These are phyloP conservation scores for Cichorium intybus DNA, from an alignment of 140 eudicot species.

Conservation along the genomic window DNA sequence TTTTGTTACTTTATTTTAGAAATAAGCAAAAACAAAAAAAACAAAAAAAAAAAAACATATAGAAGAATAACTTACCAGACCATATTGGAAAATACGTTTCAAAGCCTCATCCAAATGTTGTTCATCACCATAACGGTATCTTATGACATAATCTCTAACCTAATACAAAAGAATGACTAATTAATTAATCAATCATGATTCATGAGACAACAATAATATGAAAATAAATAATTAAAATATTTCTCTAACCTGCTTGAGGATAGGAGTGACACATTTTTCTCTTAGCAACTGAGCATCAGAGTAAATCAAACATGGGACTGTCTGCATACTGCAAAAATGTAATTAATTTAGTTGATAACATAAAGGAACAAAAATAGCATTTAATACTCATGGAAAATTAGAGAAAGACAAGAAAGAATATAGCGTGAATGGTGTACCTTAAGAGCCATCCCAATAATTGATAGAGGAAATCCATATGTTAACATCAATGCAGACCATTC, in stretches of 20 bases:
- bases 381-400: too few relatives aligned
- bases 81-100: conserved; percentile 92
- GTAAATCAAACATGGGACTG: conserved; percentile 92
- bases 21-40: neutral
- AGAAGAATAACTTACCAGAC: conserved; percentile 50
- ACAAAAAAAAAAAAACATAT: too few relatives aligned
- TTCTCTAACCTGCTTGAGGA: conserved; percentile 84
- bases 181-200: too few relatives aligned
- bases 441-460: conserved; percentile 99
- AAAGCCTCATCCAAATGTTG: conserved; percentile 97
- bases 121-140: conserved; percentile 97
- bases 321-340: conserved; percentile 86
- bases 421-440: conserved; percentile 45
- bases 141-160: conserved; percentile 89
- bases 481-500: conserved; percentile 98
- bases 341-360: conserved; percentile 1
- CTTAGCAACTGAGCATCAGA: conserved; percentile 74
- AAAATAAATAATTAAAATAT: neutral
- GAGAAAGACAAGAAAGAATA: neutral
- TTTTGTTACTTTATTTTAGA: neutral
- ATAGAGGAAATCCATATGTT: conserved; percentile 93
- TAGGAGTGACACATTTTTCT: conserved; percentile 84
- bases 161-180: conserved; percentile 22
- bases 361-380: neutral
- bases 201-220: neutral